Conservation (phyloP, 1,139 yeast species). For the Suhomyces anneliseae region DNA sequence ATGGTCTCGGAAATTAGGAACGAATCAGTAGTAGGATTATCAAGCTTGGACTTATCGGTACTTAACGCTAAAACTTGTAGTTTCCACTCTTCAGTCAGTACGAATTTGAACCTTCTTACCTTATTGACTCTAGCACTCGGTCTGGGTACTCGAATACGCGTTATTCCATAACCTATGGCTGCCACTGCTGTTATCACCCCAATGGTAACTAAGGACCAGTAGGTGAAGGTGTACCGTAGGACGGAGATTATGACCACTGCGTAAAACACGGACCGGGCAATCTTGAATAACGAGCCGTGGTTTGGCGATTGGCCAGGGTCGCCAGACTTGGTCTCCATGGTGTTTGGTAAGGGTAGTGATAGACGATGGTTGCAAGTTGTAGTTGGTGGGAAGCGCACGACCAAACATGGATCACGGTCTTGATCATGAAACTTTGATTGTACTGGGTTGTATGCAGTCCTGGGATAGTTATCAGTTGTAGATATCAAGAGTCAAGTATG, state of each 20-base stretch:
- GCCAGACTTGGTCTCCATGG: background rate
- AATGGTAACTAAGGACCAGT: constrained; percentile 9
- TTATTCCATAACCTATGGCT: constrained; percentile 3
- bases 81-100: constrained; percentile 10
- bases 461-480: background rate
- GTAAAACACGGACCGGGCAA: constrained; percentile 2
- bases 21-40: constrained; percentile 44
- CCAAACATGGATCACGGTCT: background rate
- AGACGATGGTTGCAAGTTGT: background rate
- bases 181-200: constrained; percentile 2
- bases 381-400: background rate
- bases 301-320: background rate
- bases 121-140: background rate
- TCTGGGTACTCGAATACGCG: constrained; percentile 6
- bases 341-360: background rate
- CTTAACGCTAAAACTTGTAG: constrained; percentile 7
- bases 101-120: constrained; percentile 11
- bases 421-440: background rate
- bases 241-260: constrained; percentile 9
- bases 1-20: constrained; percentile 54
- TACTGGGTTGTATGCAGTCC: background rate
- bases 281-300: background rate
- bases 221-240: constrained; percentile 12
- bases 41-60: constrained; percentile 5
- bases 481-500: no score